These are phyloP conservation scores for Musa beccarii DNA, from an alignment of 176 grass and related monocot genomes.

Conservation along the genomic window DNA sequence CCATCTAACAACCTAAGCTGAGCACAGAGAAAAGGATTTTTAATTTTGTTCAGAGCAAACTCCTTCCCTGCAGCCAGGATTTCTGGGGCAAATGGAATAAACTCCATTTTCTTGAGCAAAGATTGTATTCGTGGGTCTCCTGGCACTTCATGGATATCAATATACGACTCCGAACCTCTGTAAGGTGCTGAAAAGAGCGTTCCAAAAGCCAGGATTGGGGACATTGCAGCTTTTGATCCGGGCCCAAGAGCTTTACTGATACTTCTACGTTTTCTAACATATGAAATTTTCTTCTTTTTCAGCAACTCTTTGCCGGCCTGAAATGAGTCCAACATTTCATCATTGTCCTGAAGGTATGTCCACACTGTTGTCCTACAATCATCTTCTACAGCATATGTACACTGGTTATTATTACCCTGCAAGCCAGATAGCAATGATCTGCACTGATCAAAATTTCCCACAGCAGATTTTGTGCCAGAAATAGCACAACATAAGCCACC, in stretches of 20 bases:
- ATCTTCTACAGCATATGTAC: conserved; percentile 63
- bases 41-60: conserved; percentile 57
- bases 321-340: conserved; percentile 65
- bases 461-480: conserved; percentile 32
- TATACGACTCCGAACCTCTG: conserved; percentile 68
- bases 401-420: conserved; percentile 32
- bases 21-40: conserved; percentile 66
- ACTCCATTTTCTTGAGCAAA: conserved; percentile 55
- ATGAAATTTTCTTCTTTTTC: conserved; percentile 65
- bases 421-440: conserved; percentile 61
- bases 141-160: conserved; percentile 77
- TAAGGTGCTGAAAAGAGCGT: conserved; percentile 87
- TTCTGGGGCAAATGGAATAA: conserved; percentile 78
- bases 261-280: conserved; percentile 64
- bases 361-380: conserved; percentile 90
- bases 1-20: conserved; percentile 93
- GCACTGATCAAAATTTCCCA: conserved; percentile 51
- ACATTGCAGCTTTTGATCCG: conserved; percentile 54
- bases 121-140: conserved; percentile 40
- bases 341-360: conserved; percentile 50
- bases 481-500: conserved; percentile 57
- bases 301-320: conserved; percentile 73
- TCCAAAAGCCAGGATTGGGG: conserved; percentile 75
- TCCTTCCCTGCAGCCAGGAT: conserved; percentile 71
- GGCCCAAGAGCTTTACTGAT: conserved; percentile 65